These are phyloP conservation scores for Aureobasidium sp. DNA, from an alignment of 2,329 filamentous ascomycete genomes.

Conservation along the genomic window DNA sequence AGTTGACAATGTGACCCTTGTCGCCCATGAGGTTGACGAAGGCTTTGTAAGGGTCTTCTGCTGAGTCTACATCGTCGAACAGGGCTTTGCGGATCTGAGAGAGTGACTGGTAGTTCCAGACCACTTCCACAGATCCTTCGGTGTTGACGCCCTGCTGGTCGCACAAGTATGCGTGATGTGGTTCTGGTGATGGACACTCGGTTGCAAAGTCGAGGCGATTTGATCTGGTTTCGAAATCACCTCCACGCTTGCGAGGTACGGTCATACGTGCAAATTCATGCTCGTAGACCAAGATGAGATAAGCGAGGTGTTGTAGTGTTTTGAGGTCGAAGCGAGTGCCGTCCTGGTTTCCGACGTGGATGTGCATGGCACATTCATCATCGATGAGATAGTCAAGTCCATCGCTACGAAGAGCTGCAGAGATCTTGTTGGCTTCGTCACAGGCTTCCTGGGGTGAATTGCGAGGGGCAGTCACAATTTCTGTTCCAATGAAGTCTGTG, in stretches of 20 bases:
- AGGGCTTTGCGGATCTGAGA: slow-evolving; percentile 13
- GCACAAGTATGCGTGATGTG: neutral
- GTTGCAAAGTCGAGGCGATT: slow-evolving; percentile 16
- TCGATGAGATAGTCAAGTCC: slow-evolving; percentile 15
- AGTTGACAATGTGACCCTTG: slow-evolving; percentile 18
- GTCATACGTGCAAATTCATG: slow-evolving; percentile 18
- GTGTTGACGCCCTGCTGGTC: slow-evolving; percentile 4
- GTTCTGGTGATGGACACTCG: slow-evolving; percentile 2
- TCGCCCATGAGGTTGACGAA: slow-evolving; percentile 14
- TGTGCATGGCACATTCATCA: slow-evolving; percentile 21
- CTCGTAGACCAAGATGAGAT: slow-evolving; percentile 22
- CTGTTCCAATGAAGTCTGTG: neutral
- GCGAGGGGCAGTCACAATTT: slow-evolving; percentile 10
- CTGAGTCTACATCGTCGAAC: slow-evolving; percentile 15
- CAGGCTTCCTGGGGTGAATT: neutral
- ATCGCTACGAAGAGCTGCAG: neutral
- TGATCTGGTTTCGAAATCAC: slow-evolving; percentile 15
- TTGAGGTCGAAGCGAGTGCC: slow-evolving; percentile 16
- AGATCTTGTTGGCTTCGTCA: neutral
- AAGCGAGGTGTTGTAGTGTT: slow-evolving; percentile 22
- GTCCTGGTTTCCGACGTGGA: slow-evolving; percentile 22
- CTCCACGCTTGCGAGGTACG: slow-evolving; percentile 16
- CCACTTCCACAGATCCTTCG: slow-evolving; percentile 1
- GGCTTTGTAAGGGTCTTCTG: neutral
- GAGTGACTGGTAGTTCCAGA: slow-evolving; percentile 11